Percentiles rank a stretch among this genome's conserved stretches.
phyloP scores from a whole-genome alignment of 805 yeast species.

The Barnettozyma populi region DNA sequence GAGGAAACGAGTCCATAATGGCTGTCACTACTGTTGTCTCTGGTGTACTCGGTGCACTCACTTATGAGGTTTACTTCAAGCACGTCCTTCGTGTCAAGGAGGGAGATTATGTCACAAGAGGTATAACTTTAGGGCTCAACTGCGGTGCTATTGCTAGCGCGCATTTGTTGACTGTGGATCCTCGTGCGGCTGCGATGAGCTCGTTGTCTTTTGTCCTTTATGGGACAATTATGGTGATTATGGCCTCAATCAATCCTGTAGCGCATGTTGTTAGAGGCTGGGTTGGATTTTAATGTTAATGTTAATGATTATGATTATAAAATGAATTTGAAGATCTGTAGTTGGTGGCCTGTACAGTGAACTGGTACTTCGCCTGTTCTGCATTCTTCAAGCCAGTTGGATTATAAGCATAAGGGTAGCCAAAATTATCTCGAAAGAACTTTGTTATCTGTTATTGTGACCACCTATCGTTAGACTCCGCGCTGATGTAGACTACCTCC shows the following conservation, averaged over 20 bases:
- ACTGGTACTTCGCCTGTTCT: too few species aligned
- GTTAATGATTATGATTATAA: background rate
- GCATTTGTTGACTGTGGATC: constrained; percentile 59
- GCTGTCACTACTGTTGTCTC: constrained; percentile 74
- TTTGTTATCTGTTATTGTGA: too few species aligned
- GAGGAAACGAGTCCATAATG: constrained; percentile 66
- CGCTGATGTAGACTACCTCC: too few species aligned
- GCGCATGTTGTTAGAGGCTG: constrained; percentile 41
- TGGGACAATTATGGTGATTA: constrained; percentile 67
- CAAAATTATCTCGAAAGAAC: too few species aligned
- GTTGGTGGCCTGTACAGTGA: background rate
- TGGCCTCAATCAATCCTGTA: constrained; percentile 55
- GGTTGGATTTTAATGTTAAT: constrained; percentile 35
- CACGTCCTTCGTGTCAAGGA: constrained; percentile 42
- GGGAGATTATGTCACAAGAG: constrained; percentile 69
- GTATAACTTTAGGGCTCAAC: constrained; percentile 69
- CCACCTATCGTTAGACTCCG: too few species aligned
- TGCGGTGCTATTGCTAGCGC: constrained; percentile 86
- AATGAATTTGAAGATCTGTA: background rate
- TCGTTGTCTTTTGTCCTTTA: constrained; percentile 64
- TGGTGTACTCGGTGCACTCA: constrained; percentile 69
- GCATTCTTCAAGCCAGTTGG: too few species aligned
- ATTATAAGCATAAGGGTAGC: too few species aligned
- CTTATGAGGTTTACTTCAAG: constrained; percentile 46
- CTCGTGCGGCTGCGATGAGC: constrained; percentile 78